phyloP scores from a whole-genome alignment of 139 green algal genomes.

The Ulvella scutata region DNA sequence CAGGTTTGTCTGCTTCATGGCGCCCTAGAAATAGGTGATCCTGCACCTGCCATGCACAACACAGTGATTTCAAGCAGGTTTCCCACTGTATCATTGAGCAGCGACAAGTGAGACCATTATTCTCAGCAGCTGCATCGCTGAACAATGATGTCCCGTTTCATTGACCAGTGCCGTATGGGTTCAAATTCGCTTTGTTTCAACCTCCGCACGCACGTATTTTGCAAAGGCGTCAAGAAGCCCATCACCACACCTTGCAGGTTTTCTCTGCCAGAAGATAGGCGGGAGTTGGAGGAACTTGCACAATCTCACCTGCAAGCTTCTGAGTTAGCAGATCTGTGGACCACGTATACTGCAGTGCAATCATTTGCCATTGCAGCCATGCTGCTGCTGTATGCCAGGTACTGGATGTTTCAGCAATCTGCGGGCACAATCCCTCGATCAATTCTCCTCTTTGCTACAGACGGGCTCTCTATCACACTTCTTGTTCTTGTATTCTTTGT shows the following conservation, averaged over 20 bases:
- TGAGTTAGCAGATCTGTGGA: not conserved
- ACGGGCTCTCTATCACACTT: not conserved
- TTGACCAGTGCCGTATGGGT: no score
- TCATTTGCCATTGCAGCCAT: not conserved
- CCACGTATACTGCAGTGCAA: not conserved
- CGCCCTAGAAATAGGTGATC: no score
- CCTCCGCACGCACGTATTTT: no score
- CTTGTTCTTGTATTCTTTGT: not conserved
- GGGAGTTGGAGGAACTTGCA: not conserved
- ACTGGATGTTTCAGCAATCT: not conserved
- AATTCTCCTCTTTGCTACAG: not conserved
- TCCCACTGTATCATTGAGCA: no score
- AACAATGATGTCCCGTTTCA: no score
- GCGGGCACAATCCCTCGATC: not conserved
- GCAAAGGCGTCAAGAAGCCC: no score
- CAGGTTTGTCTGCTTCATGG: no score
- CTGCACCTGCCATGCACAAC: no score
- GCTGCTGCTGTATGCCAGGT: not conserved
- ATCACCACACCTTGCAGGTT: not conserved
- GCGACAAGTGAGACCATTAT: no score
- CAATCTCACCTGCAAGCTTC: not conserved
- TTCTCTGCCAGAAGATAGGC: not conserved
- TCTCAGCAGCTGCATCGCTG: no score
- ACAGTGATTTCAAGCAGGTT: no score
- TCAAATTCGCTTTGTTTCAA: no score